Evolutionary conservation across 495 filamentous ascomycete species (phyloP), one percentile per base, ranked within the genome.

Genomic region (Cercophora samala): DNA sequence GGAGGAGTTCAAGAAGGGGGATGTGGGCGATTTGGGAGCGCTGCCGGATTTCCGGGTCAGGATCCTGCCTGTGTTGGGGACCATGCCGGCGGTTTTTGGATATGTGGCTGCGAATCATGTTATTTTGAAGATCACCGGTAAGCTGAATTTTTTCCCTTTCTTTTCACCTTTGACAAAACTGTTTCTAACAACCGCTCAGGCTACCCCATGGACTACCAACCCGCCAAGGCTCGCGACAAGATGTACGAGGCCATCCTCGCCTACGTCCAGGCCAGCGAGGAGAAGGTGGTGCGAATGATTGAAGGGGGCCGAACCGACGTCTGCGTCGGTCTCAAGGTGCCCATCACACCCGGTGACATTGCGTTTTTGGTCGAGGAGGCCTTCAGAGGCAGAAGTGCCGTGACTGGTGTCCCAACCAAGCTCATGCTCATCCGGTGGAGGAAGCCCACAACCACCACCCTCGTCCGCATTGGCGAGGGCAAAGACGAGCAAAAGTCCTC

Each of bases 11-110:
- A 76, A 84, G 24, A 96, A 95, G 74, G 95, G 96, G n/a, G 80
- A 88, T 22, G 91, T 97, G 0, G 88, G 89, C 6, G 95, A 98
- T 72, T 79, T 98, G 5, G 90, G 92, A 29, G 89, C 96, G 1
- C 80, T 98, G 11, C 91, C 93, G 1, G 93, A 97, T 74, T 99
- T 99, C 79, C 84, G 95, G 8, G 91, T 96, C 19, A 87, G 95
- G 23, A 98, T 99, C 64, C 78, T 99, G 55, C 95, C 95, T 0
- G 95, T 99, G 0, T 78, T 99, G 19, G 95, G 95, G 3, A 98
- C 95, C 0, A 97, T 99, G 93, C 95, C 95, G 1, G 93, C 94
- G 2, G 86, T 97, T 0, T 99, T 99, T 79, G 95, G 95, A 17
- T 91, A 96, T 65, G 89, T 88, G 1, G 84, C 90, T 25, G 95